Conservation (phyloP, 352 stramenopile genomes). For the Pythium apleroticum region DNA sequence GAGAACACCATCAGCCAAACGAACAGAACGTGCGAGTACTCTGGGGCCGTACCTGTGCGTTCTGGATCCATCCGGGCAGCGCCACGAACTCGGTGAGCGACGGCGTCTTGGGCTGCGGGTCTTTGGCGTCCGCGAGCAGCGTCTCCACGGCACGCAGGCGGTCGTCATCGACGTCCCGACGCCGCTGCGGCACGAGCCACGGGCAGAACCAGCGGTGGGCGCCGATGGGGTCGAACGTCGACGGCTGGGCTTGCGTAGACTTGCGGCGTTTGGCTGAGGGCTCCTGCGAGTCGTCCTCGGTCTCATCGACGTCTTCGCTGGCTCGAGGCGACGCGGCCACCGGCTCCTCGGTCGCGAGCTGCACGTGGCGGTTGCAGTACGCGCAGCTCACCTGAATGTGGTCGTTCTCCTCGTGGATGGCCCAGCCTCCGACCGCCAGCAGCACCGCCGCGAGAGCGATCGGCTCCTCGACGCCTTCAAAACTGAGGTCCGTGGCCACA, state of each 20-base stretch:
- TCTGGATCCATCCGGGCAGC: slow-evolving; percentile 36
- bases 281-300: background rate
- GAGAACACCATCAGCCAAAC: too few species aligned
- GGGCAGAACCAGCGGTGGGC: slow-evolving; percentile 68
- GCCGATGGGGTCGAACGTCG: slow-evolving; percentile 22
- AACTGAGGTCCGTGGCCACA: background rate
- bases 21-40: background rate
- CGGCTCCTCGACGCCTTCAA: background rate
- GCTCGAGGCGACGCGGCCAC: background rate
- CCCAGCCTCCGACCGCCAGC: slow-evolving; percentile 45
- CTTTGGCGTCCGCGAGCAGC: background rate
- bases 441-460: slow-evolving; percentile 28
- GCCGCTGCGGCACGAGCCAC: slow-evolving; percentile 35
- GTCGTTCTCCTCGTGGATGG: slow-evolving; percentile 23
- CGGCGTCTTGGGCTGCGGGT: background rate
- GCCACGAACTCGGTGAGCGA: slow-evolving; percentile 25
- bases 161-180: slow-evolving; percentile 3
- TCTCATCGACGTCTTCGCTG: slow-evolving; percentile 14
- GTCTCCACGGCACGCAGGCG: slow-evolving; percentile 6
- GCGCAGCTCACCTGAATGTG: slow-evolving; percentile 31
- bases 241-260: background rate
- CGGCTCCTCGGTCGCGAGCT: background rate
- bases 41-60: slow-evolving; percentile 20
- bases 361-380: slow-evolving; percentile 43
- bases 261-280: slow-evolving; percentile 39